Evolutionary conservation across 2,329 filamentous ascomycete species (phyloP), one percentile per base, ranked within the genome.

Genomic region (Calonectria pteridis): DNA sequence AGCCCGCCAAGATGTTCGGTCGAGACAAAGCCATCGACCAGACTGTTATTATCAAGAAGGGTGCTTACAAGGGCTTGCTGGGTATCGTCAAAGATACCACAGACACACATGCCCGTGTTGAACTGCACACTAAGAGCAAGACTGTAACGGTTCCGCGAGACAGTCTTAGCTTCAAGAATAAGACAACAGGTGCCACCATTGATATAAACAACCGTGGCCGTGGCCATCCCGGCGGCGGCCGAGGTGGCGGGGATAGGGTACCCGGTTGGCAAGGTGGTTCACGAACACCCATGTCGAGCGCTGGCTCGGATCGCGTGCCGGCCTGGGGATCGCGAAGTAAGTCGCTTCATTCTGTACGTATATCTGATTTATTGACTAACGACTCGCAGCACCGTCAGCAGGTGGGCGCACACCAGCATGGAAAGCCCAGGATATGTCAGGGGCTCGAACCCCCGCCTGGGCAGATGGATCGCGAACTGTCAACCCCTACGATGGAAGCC

Each of bases 71-170:
- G 86, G 96, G 96, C 71, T 89, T 98, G 53, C 88, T 98, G 51
- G 97, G 97, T 79, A 98, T 98, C 77, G 96, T 99, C 79, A 98
- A 98, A 83, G 96, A 98, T 82, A 94, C 96, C 0, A 98, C 95
- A 9, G 96, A 97, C 79, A 91, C 91, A 4, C 92, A 94, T 80
- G 96, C 95, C 35, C 94, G 96, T 76, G 94, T 99, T 51, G 97
- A 99, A 85, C 87, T 99, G 49, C 96, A 98, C 83, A 96, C 96
- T 7, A 98, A 98, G 87, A 95, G 93, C 86, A 98, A 98, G 88
- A 94, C 94, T 20, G 92, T 98, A 75, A 95, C 93, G 10, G 91
- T 98, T 43, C 91, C 92, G 26, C 97, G 97, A 82, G 93, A 94
- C 14, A 91, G 93, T 71, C 87, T 99, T n/a, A 91, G 91, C 29